Conservation (phyloP, 352 stramenopile genomes). For the Pythium phragmitis region DNA sequence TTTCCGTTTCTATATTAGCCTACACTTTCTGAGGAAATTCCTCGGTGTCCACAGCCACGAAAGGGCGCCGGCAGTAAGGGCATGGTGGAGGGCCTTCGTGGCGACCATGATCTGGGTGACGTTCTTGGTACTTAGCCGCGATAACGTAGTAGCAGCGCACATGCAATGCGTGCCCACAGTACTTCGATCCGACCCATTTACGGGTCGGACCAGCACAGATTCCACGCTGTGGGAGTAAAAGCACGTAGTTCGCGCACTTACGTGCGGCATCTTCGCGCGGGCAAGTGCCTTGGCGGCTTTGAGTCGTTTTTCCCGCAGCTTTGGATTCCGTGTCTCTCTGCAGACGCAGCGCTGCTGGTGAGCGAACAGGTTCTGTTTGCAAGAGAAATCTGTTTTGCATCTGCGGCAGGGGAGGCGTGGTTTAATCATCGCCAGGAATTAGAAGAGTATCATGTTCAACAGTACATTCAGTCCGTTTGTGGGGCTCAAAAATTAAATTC, state of each 20-base stretch:
- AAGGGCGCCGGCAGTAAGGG: too few species aligned
- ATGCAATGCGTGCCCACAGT: slow-evolving; percentile 1
- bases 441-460: slow-evolving; percentile 5
- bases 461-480: too few species aligned
- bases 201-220: slow-evolving; percentile 4
- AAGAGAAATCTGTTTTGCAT: neutral
- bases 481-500: too few species aligned
- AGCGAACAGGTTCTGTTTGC: neutral
- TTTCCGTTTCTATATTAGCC: too few species aligned
- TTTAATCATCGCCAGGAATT: slow-evolving; percentile 1
- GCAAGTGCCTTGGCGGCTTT: neutral
- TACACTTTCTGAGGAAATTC: too few species aligned
- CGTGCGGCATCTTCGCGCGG: neutral
- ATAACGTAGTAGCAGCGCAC: too few species aligned
- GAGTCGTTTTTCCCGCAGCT: slow-evolving; percentile 1
- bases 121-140: too few species aligned
- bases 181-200: neutral
- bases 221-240: neutral
- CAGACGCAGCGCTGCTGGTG: slow-evolving; percentile 9
- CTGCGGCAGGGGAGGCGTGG: neutral
- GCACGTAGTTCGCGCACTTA: neutral
- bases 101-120: too few species aligned
- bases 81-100: too few species aligned
- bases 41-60: too few species aligned
- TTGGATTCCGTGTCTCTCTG: slow-evolving; percentile 5